A percentile compares a stretch with the other conserved stretches of the same genome.
phyloP scores from a whole-genome alignment of 202 grass and related monocot species.

The Sporobolus alterniflorus region DNA sequence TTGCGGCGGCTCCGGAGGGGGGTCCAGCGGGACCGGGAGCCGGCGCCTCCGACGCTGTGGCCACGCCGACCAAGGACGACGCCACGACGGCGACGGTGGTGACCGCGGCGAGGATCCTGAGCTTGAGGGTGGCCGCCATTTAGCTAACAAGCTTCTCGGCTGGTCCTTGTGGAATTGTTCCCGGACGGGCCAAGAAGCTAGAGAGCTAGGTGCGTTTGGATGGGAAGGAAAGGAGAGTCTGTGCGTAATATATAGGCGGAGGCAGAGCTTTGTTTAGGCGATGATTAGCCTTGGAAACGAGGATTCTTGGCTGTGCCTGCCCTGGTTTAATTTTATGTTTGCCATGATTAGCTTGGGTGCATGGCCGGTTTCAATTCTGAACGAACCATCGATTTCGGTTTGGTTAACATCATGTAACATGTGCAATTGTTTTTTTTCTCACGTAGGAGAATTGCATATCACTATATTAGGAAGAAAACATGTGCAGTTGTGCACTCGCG shows the following conservation, averaged over 20 bases:
- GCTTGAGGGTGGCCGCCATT: conserved; percentile 55
- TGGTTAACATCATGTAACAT: not conserved
- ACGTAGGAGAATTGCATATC: too few species aligned
- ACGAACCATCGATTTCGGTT: conserved; percentile 2
- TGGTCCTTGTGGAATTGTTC: not conserved
- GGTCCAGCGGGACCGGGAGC: not conserved
- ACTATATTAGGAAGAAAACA: too few species aligned
- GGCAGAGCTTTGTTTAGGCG: conserved; percentile 11
- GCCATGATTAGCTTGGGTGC: conserved; percentile 36
- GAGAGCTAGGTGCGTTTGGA: conserved; percentile 9
- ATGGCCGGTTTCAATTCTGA: conserved; percentile 5
- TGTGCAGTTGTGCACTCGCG: conserved; percentile 1
- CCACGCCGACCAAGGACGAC: conserved; percentile 25
- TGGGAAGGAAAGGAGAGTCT: not conserved
- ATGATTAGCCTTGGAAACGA: not conserved
- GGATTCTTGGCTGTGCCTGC: conserved; percentile 8
- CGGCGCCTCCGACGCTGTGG: conserved; percentile 27
- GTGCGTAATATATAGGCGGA: conserved; percentile 24
- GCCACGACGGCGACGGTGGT: conserved; percentile 15
- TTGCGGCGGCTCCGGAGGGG: not conserved
- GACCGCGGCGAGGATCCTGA: conserved; percentile 48
- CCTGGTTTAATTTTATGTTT: conserved; percentile 32
- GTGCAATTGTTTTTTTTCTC: too few species aligned
- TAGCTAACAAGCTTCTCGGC: conserved; percentile 13
- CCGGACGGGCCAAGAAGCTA: not conserved